Evolutionary conservation across 202 grass and related monocot genomes (phyloP), one percentile per base, ranked within the genome.

Genomic region (Dendrocalamus latiflorus): DNA sequence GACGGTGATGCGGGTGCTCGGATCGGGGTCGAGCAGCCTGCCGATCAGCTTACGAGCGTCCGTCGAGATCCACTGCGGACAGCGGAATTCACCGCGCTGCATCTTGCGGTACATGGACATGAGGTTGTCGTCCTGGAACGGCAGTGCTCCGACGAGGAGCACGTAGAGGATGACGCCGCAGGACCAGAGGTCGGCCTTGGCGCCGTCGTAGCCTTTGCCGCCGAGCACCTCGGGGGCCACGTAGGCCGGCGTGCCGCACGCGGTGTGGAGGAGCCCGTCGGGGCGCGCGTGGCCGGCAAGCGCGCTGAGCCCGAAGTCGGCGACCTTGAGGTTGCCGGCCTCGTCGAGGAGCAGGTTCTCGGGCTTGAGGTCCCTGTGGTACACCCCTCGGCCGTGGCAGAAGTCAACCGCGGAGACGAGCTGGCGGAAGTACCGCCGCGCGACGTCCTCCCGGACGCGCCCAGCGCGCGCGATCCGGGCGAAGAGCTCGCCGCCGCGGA

Each of bases 51-150:
- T 83, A 4, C 81, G 73, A 2, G 92, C 92, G 17, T 97, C 94
- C 30, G 65, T 89, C 15, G 94, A 97, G 87, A 97, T 94, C 94
- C 91, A 94, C 16, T 91, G 81, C 0, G 94, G 94, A 28, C 94
- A 97, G 21, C 91, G 84, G 79, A 97, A 97, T 26, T 97, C 94
- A 0, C 94, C 92, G 16, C 90, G 84, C 79, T 97, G 94, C 75
- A 97, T 97, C 78, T 97, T 97, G 1, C 90, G 81, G 82, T 97
- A 97, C 92, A 97, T 97, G 4, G 92, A 74, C 90, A 93, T 94
- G 26, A 97, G 86, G 77, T 94, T 97, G 70, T 89, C 90, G 18
- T 97, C 92, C 26, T 97, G 92, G 87, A 97, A 97, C 5, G 94
- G 94, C 5, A 97, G 91, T 66, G 94, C 89, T 7, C 94, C 94